Base-by-base conservation (phyloP, 1,284 basidiomycete species). In the Grifola frondosa region DNA sequence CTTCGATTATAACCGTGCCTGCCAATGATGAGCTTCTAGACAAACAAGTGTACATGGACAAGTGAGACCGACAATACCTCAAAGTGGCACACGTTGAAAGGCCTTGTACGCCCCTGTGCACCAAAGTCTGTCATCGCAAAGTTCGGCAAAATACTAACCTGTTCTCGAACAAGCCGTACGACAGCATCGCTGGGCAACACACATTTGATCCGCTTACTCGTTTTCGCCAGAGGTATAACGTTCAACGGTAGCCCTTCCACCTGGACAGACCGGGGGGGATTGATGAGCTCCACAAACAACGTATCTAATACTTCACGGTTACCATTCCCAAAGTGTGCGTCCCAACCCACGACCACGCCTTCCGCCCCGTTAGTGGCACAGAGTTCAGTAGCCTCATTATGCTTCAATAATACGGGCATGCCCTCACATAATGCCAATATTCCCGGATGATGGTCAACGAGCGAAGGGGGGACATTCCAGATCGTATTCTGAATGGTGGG, bases 91-190 rank as follows among this genome's bases (percentile, higher is more conserved):
- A 61, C 49, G 59, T 70, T 72, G 6, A 44, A 37, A 3, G 23
- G 15, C 17, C 66, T 31, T 3, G 66, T 67, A 39, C 68, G 64
- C 5, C 70, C 71, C 53, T 73, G 69, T 0, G 64, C 66, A 1
- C 54, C 49, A 58, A 63, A 71, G 42, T 71, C 69, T 13, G 69
- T 71, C 63, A 71, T 72, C 3, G 65, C 58, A 63, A 72, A 73
- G 41, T 71, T 69, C 0, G 61, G 62, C 1, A 70, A 25, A 0
- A 71, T 48, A n/a, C 58, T 43, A 0, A 72, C 62, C 47, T 73
- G 70, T 5, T 49, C 40, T 13, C 66, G 34, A 1, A 28, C 35
- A 11, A 71, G 54, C 5, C 22, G 22, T 5, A 65, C 24, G 3
- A 10, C 26, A n/a, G 30, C 42, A 34, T 62, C 67, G 58, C 62